Percentiles rank a stretch among this genome's conserved stretches.
Conservation (phyloP, 495 filamentous ascomycete genomes). For the Aspergillus kassunensis region DNA sequence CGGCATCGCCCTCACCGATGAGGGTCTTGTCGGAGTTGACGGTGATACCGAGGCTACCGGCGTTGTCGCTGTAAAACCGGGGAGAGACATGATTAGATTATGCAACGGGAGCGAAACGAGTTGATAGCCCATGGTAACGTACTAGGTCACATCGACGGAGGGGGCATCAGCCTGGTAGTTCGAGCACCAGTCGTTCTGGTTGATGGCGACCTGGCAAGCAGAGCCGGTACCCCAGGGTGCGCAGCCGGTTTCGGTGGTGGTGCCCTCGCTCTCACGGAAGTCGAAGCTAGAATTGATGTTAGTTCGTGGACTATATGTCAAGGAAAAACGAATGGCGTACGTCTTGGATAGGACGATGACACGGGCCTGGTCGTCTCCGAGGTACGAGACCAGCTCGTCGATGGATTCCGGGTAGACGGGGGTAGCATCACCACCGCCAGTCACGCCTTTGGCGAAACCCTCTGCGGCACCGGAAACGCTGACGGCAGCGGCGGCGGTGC, state of each 20-base stretch:
- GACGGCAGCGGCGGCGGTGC: constrained; percentile 21
- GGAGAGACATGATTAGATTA: too few relatives aligned
- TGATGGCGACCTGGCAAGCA: constrained; percentile 51
- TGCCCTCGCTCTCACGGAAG: constrained; percentile 42
- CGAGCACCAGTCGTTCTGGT: constrained; percentile 45
- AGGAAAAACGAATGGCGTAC: background rate
- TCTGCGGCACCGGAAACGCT: constrained; percentile 36
- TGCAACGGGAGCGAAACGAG: too few relatives aligned
- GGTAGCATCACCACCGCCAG: constrained; percentile 36
- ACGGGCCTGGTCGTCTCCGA: constrained; percentile 33
- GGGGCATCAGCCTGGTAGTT: constrained; percentile 38
- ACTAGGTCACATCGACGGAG: constrained; percentile 36
- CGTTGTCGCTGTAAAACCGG: constrained; percentile 28
- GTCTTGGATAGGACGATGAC: constrained; percentile 38
- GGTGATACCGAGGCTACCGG: constrained; percentile 40
- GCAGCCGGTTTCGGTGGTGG: constrained; percentile 40
- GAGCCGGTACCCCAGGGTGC: constrained; percentile 41
- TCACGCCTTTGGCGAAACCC: constrained; percentile 40
- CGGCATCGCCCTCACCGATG: constrained; percentile 33
- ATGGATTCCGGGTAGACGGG: constrained; percentile 36
- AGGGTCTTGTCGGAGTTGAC: constrained; percentile 45
- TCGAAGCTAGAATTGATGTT: constrained; percentile 24
- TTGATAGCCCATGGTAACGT: constrained; percentile 1
- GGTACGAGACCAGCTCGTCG: constrained; percentile 42
- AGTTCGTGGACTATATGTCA: background rate